phyloP scores from a whole-genome alignment of 352 stramenopile genomes.

The Pythium scleroteichum region DNA sequence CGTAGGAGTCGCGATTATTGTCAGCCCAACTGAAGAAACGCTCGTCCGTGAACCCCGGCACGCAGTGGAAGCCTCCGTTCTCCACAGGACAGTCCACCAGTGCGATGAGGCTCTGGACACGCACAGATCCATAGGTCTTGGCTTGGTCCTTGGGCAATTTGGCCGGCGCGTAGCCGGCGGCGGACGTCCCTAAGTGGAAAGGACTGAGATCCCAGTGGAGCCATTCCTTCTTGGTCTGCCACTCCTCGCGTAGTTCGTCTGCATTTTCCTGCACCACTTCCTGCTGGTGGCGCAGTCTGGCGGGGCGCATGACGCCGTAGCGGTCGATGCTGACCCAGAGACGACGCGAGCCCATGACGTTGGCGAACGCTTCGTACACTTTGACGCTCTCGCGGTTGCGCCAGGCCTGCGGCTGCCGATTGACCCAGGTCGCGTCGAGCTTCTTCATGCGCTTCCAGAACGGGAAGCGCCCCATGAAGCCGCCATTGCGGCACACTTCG shows the following conservation, averaged over 20 bases:
- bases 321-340: conserved; percentile 55
- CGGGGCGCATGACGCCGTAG: conserved; percentile 49
- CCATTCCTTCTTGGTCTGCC: conserved; percentile 56
- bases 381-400: conserved; percentile 44
- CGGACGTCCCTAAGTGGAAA: conserved; percentile 50
- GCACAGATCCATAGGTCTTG: conserved; percentile 42
- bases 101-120: conserved; percentile 44
- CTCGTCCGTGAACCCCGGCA: conserved; percentile 46
- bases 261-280: conserved; percentile 29
- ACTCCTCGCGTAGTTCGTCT: conserved; percentile 33
- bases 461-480: conserved; percentile 49
- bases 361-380: conserved; percentile 39
- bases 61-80: conserved; percentile 52
- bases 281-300: conserved; percentile 33
- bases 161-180: conserved; percentile 38
- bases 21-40: conserved; percentile 49
- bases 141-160: conserved; percentile 16
- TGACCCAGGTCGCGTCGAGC: conserved; percentile 42
- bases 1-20: conserved; percentile 34
- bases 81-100: conserved; percentile 44
- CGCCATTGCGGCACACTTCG: conserved; percentile 47
- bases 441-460: conserved; percentile 65
- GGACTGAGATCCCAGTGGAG: conserved; percentile 54
- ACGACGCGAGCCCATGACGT: conserved; percentile 32
- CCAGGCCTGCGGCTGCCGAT: conserved; percentile 45